Evolutionary conservation across 2,329 filamentous ascomycete genomes (phyloP).

Genomic region (Mariannaea elegans): DNA sequence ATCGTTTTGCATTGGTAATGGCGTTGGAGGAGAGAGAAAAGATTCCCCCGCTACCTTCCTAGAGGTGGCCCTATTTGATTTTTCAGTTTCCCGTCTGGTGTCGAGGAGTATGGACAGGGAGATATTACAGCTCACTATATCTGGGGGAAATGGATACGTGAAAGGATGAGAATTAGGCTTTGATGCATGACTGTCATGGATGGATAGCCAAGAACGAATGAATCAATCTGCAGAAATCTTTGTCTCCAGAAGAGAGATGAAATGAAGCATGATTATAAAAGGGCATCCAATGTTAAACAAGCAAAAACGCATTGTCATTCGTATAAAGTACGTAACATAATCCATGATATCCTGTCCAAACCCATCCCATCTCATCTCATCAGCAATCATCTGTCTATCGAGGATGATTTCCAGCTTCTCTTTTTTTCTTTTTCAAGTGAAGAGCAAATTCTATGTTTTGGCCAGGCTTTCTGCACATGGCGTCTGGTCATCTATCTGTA

Average conservation of each 20-base stretch:
- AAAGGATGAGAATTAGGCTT: not conserved
- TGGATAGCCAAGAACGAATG: not conserved
- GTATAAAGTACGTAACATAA: slow-evolving; percentile 18
- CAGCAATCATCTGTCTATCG: not conserved
- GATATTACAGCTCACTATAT: slow-evolving; percentile 23
- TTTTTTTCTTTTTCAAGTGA: slow-evolving; percentile 5
- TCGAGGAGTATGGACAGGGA: slow-evolving; percentile 5
- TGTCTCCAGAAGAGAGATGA: not conserved
- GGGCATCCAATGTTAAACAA: not conserved
- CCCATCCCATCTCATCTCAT: slow-evolving; percentile 26
- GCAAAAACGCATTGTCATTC: slow-evolving; percentile 26
- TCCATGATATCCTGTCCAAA: slow-evolving; percentile 16
- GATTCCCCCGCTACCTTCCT: slow-evolving; percentile 40
- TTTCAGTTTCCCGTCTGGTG: slow-evolving; percentile 13
- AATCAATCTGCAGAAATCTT: not conserved
- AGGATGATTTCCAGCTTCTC: not conserved
- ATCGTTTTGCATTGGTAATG: slow-evolving; percentile 26
- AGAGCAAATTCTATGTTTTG: slow-evolving; percentile 6
- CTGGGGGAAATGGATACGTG: not conserved
- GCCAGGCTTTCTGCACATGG: not conserved
- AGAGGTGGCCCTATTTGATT: slow-evolving; percentile 31
- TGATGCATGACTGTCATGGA: not conserved
- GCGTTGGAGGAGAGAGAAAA: slow-evolving; percentile 42
- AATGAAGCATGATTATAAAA: not conserved
- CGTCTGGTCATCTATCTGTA: not conserved